A percentile compares a stretch with the other conserved stretches of the same genome.
Conservation (phyloP, 2,329 filamentous ascomycete genomes). For the Claviceps monticola region DNA sequence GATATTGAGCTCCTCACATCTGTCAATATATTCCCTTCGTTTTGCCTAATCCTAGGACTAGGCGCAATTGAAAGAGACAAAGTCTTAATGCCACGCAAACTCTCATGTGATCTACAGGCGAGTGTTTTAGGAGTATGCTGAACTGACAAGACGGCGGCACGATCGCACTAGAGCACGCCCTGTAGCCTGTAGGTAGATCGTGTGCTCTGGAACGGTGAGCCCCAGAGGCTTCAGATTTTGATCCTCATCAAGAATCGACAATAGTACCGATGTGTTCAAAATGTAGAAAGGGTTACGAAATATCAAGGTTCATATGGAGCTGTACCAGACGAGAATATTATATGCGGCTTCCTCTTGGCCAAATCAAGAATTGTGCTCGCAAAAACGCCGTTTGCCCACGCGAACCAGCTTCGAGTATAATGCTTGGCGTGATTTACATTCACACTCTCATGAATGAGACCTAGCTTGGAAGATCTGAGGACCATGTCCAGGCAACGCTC, state of each 20-base stretch:
- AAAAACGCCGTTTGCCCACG: constrained; percentile 96
- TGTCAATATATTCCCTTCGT: no score
- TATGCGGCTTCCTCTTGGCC: constrained; percentile 73
- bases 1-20: no score
- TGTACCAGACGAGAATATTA: constrained; percentile 60
- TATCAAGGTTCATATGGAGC: constrained; percentile 40
- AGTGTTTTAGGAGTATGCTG: no score
- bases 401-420: constrained; percentile 90
- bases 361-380: constrained; percentile 84
- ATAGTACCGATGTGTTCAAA: not conserved
- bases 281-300: not conserved
- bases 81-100: no score
- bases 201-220: no score
- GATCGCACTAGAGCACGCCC: no score
- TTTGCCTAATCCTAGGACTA: no score
- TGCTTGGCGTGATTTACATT: constrained; percentile 53
- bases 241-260: not conserved
- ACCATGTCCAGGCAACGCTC: constrained; percentile 57
- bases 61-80: no score
- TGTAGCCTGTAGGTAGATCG: no score
- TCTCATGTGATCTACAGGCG: no score
- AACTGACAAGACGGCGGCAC: no score
- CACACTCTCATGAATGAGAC: constrained; percentile 83
- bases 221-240: not conserved
- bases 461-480: constrained; percentile 58